Evolutionary conservation across 169 alveolate species (phyloP).

Genomic region (Plasmodium gonderi): DNA sequence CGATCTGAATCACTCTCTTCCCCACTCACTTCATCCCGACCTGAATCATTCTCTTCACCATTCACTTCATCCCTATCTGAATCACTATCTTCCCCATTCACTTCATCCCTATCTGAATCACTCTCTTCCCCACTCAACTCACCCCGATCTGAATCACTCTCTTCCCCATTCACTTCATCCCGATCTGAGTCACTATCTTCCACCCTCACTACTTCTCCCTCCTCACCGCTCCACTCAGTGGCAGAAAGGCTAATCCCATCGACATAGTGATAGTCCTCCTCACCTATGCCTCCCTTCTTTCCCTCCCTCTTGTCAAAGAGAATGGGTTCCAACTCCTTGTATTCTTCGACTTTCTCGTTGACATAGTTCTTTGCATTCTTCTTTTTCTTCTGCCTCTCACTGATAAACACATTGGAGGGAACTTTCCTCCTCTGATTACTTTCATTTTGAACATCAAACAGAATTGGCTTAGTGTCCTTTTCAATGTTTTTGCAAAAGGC

Average conservation of each 20-base stretch:
- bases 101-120: neutral
- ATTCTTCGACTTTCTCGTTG: constrained; percentile 45
- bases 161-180: constrained; percentile 2
- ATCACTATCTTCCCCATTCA: neutral
- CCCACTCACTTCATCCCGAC: neutral
- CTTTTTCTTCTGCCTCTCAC: constrained; percentile 52
- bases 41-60: neutral
- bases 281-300: too few relatives aligned
- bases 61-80: neutral
- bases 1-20: neutral
- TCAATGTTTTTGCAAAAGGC: constrained; percentile 62
- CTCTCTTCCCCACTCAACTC: neutral
- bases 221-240: neutral
- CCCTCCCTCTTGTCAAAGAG: constrained; percentile 10
- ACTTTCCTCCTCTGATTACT: constrained; percentile 49
- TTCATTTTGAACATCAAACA: constrained; percentile 70
- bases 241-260: neutral
- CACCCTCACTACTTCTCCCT: neutral
- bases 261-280: constrained; percentile 13
- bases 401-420: constrained; percentile 43
- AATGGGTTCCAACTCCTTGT: constrained; percentile 25
- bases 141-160: neutral
- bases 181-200: neutral
- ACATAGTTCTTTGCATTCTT: constrained; percentile 26
- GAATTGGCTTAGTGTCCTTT: constrained; percentile 51